These are phyloP conservation scores for Colletotrichum sp. DNA, from an alignment of 2,329 filamentous ascomycete species.

Conservation along the genomic window DNA sequence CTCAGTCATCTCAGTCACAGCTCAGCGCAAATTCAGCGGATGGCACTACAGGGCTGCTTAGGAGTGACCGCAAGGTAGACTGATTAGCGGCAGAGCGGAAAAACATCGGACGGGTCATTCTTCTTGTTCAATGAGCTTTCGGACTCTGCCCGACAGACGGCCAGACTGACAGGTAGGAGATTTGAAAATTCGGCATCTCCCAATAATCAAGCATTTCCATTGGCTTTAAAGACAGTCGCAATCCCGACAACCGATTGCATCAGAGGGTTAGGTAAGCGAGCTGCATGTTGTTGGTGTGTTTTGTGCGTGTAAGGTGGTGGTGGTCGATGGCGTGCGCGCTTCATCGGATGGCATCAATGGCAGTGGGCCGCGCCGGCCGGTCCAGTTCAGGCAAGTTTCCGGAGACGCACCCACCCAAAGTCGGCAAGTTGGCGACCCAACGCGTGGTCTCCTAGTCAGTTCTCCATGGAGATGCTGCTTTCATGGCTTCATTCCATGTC, in stretches of 20 bases:
- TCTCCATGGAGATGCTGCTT: background rate
- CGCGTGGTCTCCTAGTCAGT: background rate
- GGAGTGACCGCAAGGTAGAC: background rate
- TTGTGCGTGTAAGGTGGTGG: background rate
- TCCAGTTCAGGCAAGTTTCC: background rate
- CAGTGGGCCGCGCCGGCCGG: background rate
- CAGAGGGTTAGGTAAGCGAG: background rate
- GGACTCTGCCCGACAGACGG: background rate
- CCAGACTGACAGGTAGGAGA: background rate
- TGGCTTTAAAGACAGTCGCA: background rate
- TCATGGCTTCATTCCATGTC: background rate
- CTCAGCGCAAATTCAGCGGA: background rate
- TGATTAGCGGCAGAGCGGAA: background rate
- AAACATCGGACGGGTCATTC: background rate
- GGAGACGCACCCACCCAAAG: background rate
- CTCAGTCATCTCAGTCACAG: background rate
- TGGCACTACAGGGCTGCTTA: background rate
- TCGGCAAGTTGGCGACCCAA: background rate
- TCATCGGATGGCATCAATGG: conserved; percentile 18
- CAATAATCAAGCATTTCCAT: background rate
- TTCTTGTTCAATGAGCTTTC: background rate
- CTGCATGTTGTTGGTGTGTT: background rate
- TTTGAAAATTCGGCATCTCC: background rate
- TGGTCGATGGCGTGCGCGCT: conserved; percentile 15
- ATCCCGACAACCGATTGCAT: conserved; percentile 9